Base-by-base conservation (phyloP, 768 basidiomycete species). In the Xerocomus potaroensis region DNA sequence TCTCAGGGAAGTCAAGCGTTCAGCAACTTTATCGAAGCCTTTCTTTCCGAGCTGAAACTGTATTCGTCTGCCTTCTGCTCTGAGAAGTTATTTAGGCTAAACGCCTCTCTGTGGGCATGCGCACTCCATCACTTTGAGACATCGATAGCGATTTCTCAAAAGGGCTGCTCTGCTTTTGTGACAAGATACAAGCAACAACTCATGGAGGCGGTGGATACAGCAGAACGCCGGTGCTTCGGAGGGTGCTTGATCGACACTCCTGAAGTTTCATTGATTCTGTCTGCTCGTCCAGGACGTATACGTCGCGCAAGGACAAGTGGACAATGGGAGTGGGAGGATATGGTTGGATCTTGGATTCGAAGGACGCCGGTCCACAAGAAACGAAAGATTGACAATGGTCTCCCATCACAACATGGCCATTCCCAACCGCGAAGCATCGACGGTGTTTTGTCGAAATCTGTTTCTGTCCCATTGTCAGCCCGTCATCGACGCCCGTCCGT, bases 41-140 rank as follows among this genome's bases (percentile, higher is more conserved):
- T 71, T 40, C 39, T 66, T 23, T 41, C 54, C 2, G 38, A 57
- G 53, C 60, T 48, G 33, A 50, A 52, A n/a, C 45, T 40, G 21
- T 64, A 62, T 27, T 68, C 66, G 1, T 50, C 45, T 3, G 45
- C 57, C 10, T 58, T 81, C 14, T 59, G 63, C 16, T 58, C 57
- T 0, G 63, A 68, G 33, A 59, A 59, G 16, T 56, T 79, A 14
- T 64, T 68, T 7, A 63, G 53, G 7, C 66, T 77, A 15, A 76
- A 79, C 43, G 76, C 77, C 8, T 76, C 77, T 8, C 54, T 81
- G 19, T 81, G 76, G 73, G 69, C 71, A 14, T 77, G 75, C 45
- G 72, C 72, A 5, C 72, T 80, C 19, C 67, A 62, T 31, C 67
- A 74, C 47, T 64, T 79, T 43, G 79, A 81, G 48, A 57, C 62